Percentiles rank a stretch among this genome's conserved stretches.
Evolutionary conservation across 768 basidiomycete species (phyloP).

Genomic region (Lepiota venenata): DNA sequence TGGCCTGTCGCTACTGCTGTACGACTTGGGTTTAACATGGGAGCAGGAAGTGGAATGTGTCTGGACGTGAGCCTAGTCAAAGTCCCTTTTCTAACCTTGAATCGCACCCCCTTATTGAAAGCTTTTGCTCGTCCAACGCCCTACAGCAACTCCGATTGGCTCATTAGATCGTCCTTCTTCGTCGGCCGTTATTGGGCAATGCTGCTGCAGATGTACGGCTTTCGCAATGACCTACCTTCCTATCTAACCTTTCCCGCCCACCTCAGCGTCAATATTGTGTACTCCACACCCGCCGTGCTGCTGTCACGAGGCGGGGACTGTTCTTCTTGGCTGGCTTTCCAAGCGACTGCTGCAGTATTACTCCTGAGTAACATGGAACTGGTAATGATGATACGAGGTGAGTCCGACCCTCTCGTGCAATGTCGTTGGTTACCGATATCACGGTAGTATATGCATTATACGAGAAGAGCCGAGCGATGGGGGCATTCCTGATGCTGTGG

Average conservation of each 20-base stretch:
- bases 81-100: too few species aligned
- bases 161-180: not conserved
- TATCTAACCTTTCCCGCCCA: not conserved
- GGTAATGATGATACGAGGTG: conserved; percentile 4
- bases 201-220: not conserved
- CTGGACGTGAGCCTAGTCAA: not conserved
- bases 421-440: not conserved
- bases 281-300: not conserved
- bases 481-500: not conserved
- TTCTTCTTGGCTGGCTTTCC: not conserved
- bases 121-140: too few species aligned
- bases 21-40: not conserved
- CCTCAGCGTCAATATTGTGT: not conserved
- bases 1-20: not conserved
- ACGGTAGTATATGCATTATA: conserved; percentile 1
- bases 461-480: not conserved
- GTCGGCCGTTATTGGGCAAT: not conserved
- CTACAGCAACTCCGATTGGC: not conserved
- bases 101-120: too few species aligned
- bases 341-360: not conserved
- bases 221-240: too few species aligned
- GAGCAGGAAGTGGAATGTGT: not conserved
- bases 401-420: not conserved
- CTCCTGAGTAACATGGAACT: not conserved
- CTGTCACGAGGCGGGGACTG: not conserved